Percentiles rank a stretch among this genome's conserved stretches.
These are phyloP conservation scores for Saitozyma sp. DNA, from an alignment of 768 basidiomycete genomes.

Conservation along the genomic window DNA sequence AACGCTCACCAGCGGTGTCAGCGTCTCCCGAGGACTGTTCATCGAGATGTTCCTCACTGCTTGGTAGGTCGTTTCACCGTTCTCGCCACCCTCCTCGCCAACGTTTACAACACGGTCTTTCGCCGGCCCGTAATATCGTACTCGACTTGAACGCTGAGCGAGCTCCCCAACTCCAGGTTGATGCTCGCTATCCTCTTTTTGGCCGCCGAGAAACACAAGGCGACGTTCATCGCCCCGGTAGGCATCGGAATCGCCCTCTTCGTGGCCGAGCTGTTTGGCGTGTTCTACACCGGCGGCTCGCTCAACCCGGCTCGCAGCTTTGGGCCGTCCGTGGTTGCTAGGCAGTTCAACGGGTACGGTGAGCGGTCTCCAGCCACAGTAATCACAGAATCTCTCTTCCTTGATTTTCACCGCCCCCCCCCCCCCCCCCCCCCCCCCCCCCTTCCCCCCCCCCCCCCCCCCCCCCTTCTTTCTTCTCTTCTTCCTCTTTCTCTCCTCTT, in stretches of 20 bases:
- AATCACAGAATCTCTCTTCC: too few relatives aligned
- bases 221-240: slow-evolving; percentile 55
- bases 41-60: slow-evolving; percentile 54
- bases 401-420: too few relatives aligned
- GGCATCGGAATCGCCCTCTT: slow-evolving; percentile 54
- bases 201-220: slow-evolving; percentile 53
- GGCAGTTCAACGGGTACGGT: slow-evolving; percentile 9
- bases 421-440: too few relatives aligned
- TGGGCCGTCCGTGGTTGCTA: slow-evolving; percentile 43
- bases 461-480: too few relatives aligned
- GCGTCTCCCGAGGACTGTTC: slow-evolving; percentile 51
- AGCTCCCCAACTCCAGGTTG: too few relatives aligned
- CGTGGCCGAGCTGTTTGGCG: slow-evolving; percentile 50
- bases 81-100: too few relatives aligned
- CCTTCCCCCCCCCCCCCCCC: too few relatives aligned
- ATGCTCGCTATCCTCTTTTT: slow-evolving; percentile 36
- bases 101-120: too few relatives aligned
- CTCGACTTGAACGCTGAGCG: too few relatives aligned
- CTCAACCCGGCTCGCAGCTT: slow-evolving; percentile 50
- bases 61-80: background rate
- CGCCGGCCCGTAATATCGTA: too few relatives aligned
- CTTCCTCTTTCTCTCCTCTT: too few relatives aligned
- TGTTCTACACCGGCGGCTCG: slow-evolving; percentile 52
- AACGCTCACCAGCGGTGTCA: slow-evolving; percentile 38
- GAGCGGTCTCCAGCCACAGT: too few relatives aligned